Evolutionary conservation across 2,329 filamentous ascomycete species (phyloP), one percentile per base, ranked within the genome.

Genomic region (Botrytis medusae): DNA sequence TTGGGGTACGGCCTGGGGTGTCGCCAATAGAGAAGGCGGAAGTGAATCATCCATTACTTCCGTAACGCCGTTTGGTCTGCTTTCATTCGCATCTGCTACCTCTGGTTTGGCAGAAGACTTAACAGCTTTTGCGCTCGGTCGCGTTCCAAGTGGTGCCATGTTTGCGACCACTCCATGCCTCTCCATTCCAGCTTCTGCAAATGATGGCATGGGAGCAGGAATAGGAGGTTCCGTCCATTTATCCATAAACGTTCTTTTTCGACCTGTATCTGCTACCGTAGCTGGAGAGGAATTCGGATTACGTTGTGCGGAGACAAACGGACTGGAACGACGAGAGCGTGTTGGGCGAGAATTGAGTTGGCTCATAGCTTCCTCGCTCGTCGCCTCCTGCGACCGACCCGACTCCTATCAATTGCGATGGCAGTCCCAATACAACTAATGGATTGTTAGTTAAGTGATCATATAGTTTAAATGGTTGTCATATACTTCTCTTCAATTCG

Each of bases 111-210:
- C 77, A 72, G 79, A 78, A 74, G 80, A 80, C 79, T 84, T 86
- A 83, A 90, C 89, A 76, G 90, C 85, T 80, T 89, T 87, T 65
- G 87, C 83, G 34, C 86, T 87, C 20, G 94, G 94, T 77, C 90
- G 86, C 72, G 90, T 87, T 59, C 94, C 94, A 72, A 97, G 84
- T 40, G 94, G 91, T 71, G 90, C 91, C 94, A 97, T 97, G 79
- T 91, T 91, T 82, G 93, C 91, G 74, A 97, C 85, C 29, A 97
- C 92, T 76, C 93, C 93, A 81, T 90, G 89, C 67, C 91, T 87
- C 79, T 91, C 85, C 77, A 96, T 87, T 62, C 92, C 92, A 57
- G 79, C 77, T 81, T 97, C 93, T 84, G 93, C 90, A 80, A 91
- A 97, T 81, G 92, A 95, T 18, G 94, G 86, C 64, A 84, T 84